phyloP scores from a whole-genome alignment of 148 eudicot species.

The Beta vulgaris region DNA sequence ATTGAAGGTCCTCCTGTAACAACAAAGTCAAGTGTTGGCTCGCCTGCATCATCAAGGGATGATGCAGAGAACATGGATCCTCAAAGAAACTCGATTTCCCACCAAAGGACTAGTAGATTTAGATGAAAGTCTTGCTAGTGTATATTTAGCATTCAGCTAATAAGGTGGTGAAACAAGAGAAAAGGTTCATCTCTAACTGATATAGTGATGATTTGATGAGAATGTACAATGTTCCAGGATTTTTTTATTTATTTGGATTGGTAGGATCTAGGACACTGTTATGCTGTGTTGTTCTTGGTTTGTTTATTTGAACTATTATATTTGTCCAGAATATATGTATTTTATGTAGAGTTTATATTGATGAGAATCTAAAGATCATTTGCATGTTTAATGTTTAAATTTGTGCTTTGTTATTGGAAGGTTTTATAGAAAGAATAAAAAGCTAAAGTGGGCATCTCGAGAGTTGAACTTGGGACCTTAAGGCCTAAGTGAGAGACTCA shows the following conservation, averaged over 20 bases:
- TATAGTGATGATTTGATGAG: conserved; percentile 11
- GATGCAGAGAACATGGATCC: conserved; percentile 46
- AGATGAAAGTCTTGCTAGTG: conserved; percentile 21
- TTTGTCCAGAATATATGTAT: conserved; percentile 13
- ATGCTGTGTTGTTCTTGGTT: neutral
- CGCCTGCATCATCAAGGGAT: conserved; percentile 31
- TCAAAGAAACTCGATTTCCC: conserved; percentile 30
- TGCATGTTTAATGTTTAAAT: too few relatives aligned
- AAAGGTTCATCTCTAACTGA: conserved; percentile 3
- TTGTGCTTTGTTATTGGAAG: too few relatives aligned
- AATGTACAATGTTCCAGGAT: too few relatives aligned
- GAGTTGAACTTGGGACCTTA: too few relatives aligned
- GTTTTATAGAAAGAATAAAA: too few relatives aligned
- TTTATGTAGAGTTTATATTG: conserved; percentile 21
- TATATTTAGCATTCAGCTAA: neutral
- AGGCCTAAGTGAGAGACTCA: too few relatives aligned
- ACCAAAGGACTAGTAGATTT: conserved; percentile 26
- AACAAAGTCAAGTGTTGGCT: conserved; percentile 29
- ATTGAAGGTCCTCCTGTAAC: conserved; percentile 33
- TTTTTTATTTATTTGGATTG: neutral
- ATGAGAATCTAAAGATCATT: neutral
- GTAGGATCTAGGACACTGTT: neutral
- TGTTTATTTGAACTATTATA: conserved; percentile 8
- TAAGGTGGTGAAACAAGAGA: neutral
- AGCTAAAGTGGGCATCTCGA: too few relatives aligned